Base-by-base conservation (phyloP, 1,284 basidiomycete species). In the Pseudozyma sp. region DNA sequence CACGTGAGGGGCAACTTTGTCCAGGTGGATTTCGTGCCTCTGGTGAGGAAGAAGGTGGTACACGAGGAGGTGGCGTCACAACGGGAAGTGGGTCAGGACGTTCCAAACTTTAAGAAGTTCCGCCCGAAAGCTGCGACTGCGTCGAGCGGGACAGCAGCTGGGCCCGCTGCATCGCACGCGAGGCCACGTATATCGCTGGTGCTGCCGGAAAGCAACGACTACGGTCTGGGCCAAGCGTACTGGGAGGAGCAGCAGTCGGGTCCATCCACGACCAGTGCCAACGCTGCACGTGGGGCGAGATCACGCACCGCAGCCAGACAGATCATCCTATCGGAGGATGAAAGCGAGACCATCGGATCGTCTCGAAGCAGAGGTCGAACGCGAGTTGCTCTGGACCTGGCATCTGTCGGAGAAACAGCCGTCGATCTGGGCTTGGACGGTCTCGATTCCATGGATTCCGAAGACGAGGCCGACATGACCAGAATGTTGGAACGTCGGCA, bases 1-100 rank as follows among this genome's bases (percentile, higher is more conserved):
- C 57, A 73, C 44, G 68, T 73, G 5, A 34, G 75, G 7, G 79
- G 79, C 40, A 81, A 81, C 59, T 81, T 79, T 62, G 73, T 81
- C 8, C 77, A 79, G 56, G 79, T 81, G 7, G 79, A 81, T 52
- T 78, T 79, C 62, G 79, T 81, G 30, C 79, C 79, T 10, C 55
- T 81, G 1, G 64, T 80, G 0, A 46, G 55, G 8, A 40, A 65
- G 29, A 61, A 61, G 65, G 52, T 51, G 42, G 37, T 7, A 2
- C 19, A 40, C 6, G 19, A 39, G 7, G 34, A 16, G 10, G 6
- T 24, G 53, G 33, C 34, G 43, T n/a, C n/a, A 37, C 19, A 24
- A 40, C 40, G 11, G 24, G 7, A 16, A 13, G 8, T 17, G 37
- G 17, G 14, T n/a, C 53, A 17, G 10, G 54, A 35, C 19, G 43